A percentile compares a stretch with the other conserved stretches of the same genome.
These are phyloP conservation scores for Amaranthus hypochondriacus DNA, from an alignment of 148 eudicot species.

Conservation along the genomic window DNA sequence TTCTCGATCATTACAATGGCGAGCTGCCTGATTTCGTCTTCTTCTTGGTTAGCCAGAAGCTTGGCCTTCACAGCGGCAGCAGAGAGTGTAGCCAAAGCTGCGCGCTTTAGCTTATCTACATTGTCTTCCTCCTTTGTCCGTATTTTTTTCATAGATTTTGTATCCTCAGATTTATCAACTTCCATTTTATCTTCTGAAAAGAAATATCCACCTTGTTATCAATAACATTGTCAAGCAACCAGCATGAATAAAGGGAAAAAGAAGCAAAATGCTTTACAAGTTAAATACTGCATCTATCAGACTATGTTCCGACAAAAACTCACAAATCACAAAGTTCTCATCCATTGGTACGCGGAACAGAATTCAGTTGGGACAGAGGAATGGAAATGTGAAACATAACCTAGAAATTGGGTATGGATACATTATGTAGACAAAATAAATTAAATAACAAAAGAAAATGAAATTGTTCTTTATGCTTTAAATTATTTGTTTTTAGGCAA, in stretches of 20 bases:
- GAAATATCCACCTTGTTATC: conserved; percentile 3
- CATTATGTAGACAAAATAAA: too few relatives aligned
- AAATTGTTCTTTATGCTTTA: too few relatives aligned
- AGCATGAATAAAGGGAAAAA: neutral
- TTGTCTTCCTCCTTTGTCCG: conserved; percentile 32
- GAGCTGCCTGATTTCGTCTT: conserved; percentile 78
- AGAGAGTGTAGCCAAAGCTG: conserved; percentile 73
- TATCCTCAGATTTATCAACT: conserved; percentile 32
- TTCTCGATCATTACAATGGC: conserved; percentile 72
- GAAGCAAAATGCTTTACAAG: neutral
- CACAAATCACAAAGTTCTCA: too few relatives aligned
- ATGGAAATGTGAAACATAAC: too few relatives aligned
- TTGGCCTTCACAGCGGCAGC: conserved; percentile 98
- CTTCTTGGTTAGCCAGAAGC: conserved; percentile 88
- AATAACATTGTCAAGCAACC: conserved; percentile 4
- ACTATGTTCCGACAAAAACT: neutral
- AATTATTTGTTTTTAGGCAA: too few relatives aligned
- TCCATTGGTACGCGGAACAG: too few relatives aligned
- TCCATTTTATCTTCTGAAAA: conserved; percentile 31
- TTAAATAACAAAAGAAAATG: too few relatives aligned
- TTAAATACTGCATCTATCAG: neutral
- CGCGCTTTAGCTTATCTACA: conserved; percentile 57
- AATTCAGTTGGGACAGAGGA: too few relatives aligned
- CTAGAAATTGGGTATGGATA: too few relatives aligned
- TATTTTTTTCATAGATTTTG: conserved; percentile 16